These are phyloP conservation scores for Trypanosoma scelopori DNA, from an alignment of 208 protist species.

Conservation along the genomic window DNA sequence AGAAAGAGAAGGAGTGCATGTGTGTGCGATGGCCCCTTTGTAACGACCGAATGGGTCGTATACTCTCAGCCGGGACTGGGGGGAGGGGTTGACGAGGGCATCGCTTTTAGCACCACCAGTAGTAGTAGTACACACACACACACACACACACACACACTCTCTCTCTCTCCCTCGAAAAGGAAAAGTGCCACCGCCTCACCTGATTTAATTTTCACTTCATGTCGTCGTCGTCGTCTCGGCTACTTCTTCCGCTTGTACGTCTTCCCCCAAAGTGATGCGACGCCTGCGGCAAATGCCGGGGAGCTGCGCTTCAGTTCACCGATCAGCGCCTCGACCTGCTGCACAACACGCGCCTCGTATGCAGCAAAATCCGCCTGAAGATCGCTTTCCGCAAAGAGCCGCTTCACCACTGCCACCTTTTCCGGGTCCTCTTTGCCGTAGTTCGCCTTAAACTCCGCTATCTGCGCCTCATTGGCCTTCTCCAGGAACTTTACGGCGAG, in stretches of 20 bases:
- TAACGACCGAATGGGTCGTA: no score
- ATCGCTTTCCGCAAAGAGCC: slow-evolving; percentile 79
- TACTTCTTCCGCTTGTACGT: slow-evolving; percentile 91
- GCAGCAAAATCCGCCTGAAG: slow-evolving; percentile 68
- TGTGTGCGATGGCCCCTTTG: no score
- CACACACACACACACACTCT: no score
- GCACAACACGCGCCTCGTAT: slow-evolving; percentile 78
- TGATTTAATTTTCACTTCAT: no score
- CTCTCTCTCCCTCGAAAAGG: no score
- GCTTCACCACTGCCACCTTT: slow-evolving; percentile 88
- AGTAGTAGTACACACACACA: no score
- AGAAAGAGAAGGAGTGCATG: no score
- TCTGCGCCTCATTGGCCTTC: slow-evolving; percentile 52
- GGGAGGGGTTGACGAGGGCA: no score
- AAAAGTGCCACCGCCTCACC: no score
- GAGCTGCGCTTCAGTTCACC: slow-evolving; percentile 32
- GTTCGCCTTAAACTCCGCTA: slow-evolving; percentile 84
- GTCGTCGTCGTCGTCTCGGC: not conserved
- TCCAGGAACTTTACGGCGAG: slow-evolving; percentile 90
- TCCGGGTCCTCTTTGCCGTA: slow-evolving; percentile 79
- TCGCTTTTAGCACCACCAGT: no score
- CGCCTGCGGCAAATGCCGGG: slow-evolving; percentile 56
- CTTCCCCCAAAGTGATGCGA: slow-evolving; percentile 77
- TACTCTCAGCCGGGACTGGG: no score
- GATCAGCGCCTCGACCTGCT: slow-evolving; percentile 58